These are phyloP conservation scores for Hymenotorrendiella dingleyae DNA, from an alignment of 2,329 filamentous ascomycete species.

Conservation along the genomic window DNA sequence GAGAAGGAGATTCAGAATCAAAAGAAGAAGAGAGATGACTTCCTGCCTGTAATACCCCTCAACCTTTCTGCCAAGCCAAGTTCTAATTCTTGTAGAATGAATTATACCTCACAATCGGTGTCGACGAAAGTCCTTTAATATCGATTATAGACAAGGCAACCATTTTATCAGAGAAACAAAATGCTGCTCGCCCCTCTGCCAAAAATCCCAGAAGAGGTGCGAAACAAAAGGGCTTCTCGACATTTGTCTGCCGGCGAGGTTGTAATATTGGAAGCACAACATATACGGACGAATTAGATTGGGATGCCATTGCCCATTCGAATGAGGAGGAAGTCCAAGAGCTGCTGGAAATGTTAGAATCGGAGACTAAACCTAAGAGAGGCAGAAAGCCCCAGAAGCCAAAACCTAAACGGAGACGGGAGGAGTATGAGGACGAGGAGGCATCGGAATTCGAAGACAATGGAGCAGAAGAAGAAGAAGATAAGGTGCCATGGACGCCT, in stretches of 20 bases:
- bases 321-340: constrained; percentile 22
- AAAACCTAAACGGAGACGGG: constrained; percentile 16
- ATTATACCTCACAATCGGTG: constrained; percentile 82
- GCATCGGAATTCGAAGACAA: constrained; percentile 24
- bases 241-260: constrained; percentile 83
- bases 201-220: constrained; percentile 67
- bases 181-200: constrained; percentile 62
- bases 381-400: constrained; percentile 11
- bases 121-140: constrained; percentile 77
- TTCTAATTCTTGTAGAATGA: constrained; percentile 58
- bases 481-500: constrained; percentile 41
- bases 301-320: constrained; percentile 72
- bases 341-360: constrained; percentile 45
- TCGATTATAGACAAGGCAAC: constrained; percentile 88
- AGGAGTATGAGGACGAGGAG: neutral
- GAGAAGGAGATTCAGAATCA: constrained; percentile 83
- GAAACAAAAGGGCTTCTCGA: constrained; percentile 67
- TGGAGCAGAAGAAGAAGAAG: constrained; percentile 30
- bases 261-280: constrained; percentile 84
- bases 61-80: neutral
- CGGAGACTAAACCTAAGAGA: constrained; percentile 66
- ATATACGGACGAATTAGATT: constrained; percentile 87
- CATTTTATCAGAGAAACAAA: constrained; percentile 67
- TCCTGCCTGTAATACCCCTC: constrained; percentile 52
- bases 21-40: constrained; percentile 76